Percentiles rank a stretch among this genome's conserved stretches.
phyloP scores from a whole-genome alignment of 352 stramenopile genomes.

The Phytophthora citricola region DNA sequence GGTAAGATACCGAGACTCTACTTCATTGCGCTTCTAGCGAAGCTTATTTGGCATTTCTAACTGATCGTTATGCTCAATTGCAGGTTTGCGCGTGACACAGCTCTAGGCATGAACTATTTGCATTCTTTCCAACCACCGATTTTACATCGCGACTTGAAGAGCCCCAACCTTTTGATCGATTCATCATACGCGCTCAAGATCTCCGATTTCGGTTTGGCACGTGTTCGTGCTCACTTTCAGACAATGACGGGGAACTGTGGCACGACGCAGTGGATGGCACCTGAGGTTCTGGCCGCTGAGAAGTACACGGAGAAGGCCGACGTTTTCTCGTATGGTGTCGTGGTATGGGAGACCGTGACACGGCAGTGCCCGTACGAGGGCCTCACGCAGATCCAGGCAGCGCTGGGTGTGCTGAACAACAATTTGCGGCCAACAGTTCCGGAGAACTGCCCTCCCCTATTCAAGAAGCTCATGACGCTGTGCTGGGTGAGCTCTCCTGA shows the following conservation, averaged over 20 bases:
- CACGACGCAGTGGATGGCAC: slow-evolving; percentile 90
- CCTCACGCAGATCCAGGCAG: slow-evolving; percentile 90
- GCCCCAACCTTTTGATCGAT: slow-evolving; percentile 83
- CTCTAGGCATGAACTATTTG: slow-evolving; percentile 89
- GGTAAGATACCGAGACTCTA: slow-evolving; percentile 43
- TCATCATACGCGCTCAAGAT: slow-evolving; percentile 88
- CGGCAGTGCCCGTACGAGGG: slow-evolving; percentile 92
- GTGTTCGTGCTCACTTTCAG: slow-evolving; percentile 85
- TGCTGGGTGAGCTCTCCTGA: slow-evolving; percentile 83
- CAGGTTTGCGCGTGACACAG: slow-evolving; percentile 83
- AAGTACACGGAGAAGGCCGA: slow-evolving; percentile 91
- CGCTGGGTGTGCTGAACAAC: slow-evolving; percentile 88
- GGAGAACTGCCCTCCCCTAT: slow-evolving; percentile 70
- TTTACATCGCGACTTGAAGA: slow-evolving; percentile 89
- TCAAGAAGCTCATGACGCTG: slow-evolving; percentile 88
- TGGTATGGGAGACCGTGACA: slow-evolving; percentile 91
- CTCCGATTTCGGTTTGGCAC: slow-evolving; percentile 88
- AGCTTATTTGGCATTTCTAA: slow-evolving; percentile 8
- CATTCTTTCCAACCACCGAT: slow-evolving; percentile 89
- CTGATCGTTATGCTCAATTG: not conserved
- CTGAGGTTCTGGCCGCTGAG: slow-evolving; percentile 80
- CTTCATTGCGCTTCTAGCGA: not conserved
- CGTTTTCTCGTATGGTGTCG: slow-evolving; percentile 88
- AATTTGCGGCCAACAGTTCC: slow-evolving; percentile 87
- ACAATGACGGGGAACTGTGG: slow-evolving; percentile 90